phyloP scores from a whole-genome alignment of 1,284 basidiomycete genomes.

The Hypsizygus ulmarius region DNA sequence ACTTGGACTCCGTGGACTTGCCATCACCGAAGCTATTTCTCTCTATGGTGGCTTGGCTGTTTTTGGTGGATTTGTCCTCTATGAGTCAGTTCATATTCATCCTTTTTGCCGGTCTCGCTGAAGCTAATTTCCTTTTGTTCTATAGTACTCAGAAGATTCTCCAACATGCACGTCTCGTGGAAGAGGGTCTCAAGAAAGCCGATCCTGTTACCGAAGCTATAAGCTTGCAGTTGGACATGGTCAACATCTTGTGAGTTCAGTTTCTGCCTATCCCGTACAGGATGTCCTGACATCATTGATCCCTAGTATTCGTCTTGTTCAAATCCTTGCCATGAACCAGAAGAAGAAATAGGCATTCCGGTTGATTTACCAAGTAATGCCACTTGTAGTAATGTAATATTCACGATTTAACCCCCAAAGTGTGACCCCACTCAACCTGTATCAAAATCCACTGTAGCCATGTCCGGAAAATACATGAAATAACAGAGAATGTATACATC shows the following conservation, averaged over 20 bases:
- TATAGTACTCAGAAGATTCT: slow-evolving; percentile 79
- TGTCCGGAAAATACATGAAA: slow-evolving; percentile 9
- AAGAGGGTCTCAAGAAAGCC: slow-evolving; percentile 61
- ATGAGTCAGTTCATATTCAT: slow-evolving; percentile 57
- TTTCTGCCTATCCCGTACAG: slow-evolving; percentile 5
- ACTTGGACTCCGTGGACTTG: slow-evolving; percentile 73
- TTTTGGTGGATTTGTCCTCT: slow-evolving; percentile 85
- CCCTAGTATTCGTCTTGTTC: slow-evolving; percentile 73
- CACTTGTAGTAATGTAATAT: not conserved
- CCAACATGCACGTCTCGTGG: slow-evolving; percentile 71
- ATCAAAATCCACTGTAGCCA: slow-evolving; percentile 10
- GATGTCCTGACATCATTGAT: slow-evolving; percentile 1
- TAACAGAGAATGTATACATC: not conserved
- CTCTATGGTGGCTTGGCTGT: slow-evolving; percentile 87
- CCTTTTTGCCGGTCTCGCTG: not conserved
- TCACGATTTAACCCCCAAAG: not conserved
- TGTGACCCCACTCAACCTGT: slow-evolving; percentile 2
- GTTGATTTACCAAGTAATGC: not conserved
- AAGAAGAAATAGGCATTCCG: slow-evolving; percentile 43
- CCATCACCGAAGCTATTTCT: slow-evolving; percentile 75
- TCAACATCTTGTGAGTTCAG: slow-evolving; percentile 77
- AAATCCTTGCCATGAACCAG: slow-evolving; percentile 71
- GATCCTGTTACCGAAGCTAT: slow-evolving; percentile 84
- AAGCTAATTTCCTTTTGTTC: slow-evolving; percentile 6
- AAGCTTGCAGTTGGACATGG: slow-evolving; percentile 81